Conservation (phyloP, 2,329 filamentous ascomycete genomes). For the Alternaria sp. region DNA sequence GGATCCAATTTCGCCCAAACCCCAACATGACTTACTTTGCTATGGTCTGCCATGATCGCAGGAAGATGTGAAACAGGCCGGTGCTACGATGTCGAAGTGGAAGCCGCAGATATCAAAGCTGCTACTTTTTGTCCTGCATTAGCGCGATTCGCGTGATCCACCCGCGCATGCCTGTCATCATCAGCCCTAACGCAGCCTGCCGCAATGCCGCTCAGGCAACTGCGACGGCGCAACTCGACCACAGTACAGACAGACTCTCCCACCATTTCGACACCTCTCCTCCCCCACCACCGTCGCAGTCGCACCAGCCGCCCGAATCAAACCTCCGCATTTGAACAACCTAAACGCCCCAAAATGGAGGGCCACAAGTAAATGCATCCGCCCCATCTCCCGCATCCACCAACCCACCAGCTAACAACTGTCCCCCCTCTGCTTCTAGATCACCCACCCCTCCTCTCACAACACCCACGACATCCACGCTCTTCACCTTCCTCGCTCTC, state of each 20-base stretch:
- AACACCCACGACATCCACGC: constrained; percentile 24
- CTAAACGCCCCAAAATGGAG: constrained; percentile 8
- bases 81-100: background rate
- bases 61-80: background rate
- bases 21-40: constrained; percentile 13
- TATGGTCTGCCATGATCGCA: background rate
- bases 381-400: background rate
- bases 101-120: background rate
- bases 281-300: background rate
- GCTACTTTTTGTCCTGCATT: constrained; percentile 23
- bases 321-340: background rate
- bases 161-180: constrained; percentile 15
- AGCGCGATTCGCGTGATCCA: constrained; percentile 16
- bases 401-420: constrained; percentile 2
- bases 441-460: constrained; percentile 10
- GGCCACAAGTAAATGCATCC: constrained; percentile 7
- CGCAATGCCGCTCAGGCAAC: background rate
- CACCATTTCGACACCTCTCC: no score
- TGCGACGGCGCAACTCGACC: background rate
- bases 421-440: background rate
- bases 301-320: background rate
- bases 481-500: constrained; percentile 48
- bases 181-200: background rate
- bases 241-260: no score
- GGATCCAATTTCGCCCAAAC: background rate